phyloP scores from a whole-genome alignment of 108 stramenopile genomes.

The Fragilariopsis cylindrus region DNA sequence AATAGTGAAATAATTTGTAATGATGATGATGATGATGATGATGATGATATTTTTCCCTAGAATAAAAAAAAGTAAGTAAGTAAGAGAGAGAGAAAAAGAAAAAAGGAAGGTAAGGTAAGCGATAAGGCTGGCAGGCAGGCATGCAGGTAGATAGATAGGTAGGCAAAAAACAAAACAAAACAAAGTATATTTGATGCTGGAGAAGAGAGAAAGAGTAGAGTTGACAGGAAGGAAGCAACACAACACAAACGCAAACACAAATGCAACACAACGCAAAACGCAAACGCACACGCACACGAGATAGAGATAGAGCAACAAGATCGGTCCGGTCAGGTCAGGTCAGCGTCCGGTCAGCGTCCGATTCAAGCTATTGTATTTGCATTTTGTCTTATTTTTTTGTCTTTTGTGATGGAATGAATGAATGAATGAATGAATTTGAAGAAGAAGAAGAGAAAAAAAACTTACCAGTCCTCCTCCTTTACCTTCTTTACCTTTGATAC shows the following conservation, averaged over 20 bases:
- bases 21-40: slow-evolving; percentile 10
- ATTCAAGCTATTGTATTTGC: too few relatives aligned
- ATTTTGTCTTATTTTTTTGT: too few relatives aligned
- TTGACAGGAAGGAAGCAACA: neutral
- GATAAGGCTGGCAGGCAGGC: neutral
- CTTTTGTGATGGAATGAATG: neutral
- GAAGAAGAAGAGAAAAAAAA: neutral
- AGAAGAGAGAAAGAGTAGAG: too few relatives aligned
- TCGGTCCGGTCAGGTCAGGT: too few relatives aligned
- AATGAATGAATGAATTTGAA: neutral
- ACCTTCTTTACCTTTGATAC: neutral
- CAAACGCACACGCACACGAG: neutral
- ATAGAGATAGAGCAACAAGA: too few relatives aligned
- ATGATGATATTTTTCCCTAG: slow-evolving; percentile 66
- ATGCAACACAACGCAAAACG: neutral
- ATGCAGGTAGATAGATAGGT: neutral
- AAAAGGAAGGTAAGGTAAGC: neutral
- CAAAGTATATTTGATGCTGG: neutral
- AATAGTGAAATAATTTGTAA: slow-evolving; percentile 90
- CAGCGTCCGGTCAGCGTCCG: too few relatives aligned
- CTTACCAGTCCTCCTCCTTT: neutral
- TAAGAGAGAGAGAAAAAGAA: neutral
- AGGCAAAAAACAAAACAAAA: neutral
- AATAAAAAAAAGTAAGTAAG: neutral
- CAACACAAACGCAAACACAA: neutral